phyloP scores from a whole-genome alignment of 169 alveolate species.

The Perkinsus chesapeaki region DNA sequence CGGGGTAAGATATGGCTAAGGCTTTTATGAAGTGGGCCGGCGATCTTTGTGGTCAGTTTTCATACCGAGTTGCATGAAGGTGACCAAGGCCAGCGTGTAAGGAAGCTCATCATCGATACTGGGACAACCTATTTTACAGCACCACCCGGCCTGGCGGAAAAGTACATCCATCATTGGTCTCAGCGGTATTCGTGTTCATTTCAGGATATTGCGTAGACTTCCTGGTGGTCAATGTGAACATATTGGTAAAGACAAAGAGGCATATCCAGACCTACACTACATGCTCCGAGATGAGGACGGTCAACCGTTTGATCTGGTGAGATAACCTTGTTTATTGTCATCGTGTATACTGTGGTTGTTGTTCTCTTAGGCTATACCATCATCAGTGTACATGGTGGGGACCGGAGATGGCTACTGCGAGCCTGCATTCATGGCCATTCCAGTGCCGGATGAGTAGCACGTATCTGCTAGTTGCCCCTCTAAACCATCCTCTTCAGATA shows the following conservation, averaged over 20 bases:
- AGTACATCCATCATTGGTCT: background rate
- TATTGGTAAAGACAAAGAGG: background rate
- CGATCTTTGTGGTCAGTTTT: background rate
- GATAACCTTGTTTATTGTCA: too few species aligned
- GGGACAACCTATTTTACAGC: conserved; percentile 13
- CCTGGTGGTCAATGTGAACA: background rate
- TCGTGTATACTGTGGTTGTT: too few species aligned
- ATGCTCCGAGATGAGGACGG: background rate
- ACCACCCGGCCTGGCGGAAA: background rate
- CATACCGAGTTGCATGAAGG: background rate
- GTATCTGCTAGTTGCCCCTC: background rate
- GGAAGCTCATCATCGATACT: background rate
- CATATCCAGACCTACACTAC: background rate
- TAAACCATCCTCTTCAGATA: background rate
- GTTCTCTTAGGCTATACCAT: background rate
- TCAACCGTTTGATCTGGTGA: background rate
- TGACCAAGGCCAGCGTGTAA: background rate
- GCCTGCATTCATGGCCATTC: conserved; percentile 3
- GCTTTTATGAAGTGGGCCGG: background rate
- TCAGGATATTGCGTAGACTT: background rate
- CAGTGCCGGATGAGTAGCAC: background rate
- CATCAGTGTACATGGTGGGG: conserved; percentile 8
- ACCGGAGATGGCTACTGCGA: background rate
- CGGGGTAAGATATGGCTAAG: background rate
- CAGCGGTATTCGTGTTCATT: background rate